Base-by-base conservation (phyloP, 2,329 filamentous ascomycete genomes). In the Scleromitrula shiraiana region DNA sequence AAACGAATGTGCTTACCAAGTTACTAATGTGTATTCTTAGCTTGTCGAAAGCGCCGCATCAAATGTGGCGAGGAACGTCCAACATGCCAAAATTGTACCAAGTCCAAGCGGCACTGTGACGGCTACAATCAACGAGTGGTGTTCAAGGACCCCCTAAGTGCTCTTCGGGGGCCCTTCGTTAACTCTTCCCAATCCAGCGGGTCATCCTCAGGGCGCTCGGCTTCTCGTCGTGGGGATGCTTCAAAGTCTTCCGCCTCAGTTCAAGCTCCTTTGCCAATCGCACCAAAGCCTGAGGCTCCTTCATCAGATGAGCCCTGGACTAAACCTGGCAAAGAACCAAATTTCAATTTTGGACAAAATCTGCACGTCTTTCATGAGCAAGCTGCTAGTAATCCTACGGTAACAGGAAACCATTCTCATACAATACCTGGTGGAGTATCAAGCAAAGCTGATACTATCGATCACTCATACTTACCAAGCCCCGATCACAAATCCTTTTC, bases 11-110 rank as follows among this genome's bases (percentile, higher is more conserved):
- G 8, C 12, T 6, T 3, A 17, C 35, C n/a, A 27, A 22, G 14
- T 17, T 24, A 27, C 30, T 37, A 22, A 39, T 43, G 9, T 30
- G 14, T 22, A 12, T 33, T 23, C 32, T 23, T 45, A 90, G 86
- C 93, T 50, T 98, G 93, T 68, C 85, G 93, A 54, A 91, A 87
- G 68, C 83, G 93, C 45, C 85, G 93, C 53, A 97, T 98, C 68
- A 98, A 97, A 68, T 98, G 93, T 66, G 93, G 93, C 53, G 93
- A 97, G 65, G 87, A 88, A 60, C 78, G 84, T 41, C 88, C 88
- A 22, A 84, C 46, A 23, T 93, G 88, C 67, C 81, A 76, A 61
- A 94, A 94, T 62, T 94, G 88, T 68, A 80, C 85, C 69, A 93
- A 91, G 62, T 91, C 86, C 15, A 91, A 90, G 66, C 77, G 88